Evolutionary conservation across 768 basidiomycete species (phyloP), one percentile per base, ranked within the genome.

Genomic region (Boletellus ananas): DNA sequence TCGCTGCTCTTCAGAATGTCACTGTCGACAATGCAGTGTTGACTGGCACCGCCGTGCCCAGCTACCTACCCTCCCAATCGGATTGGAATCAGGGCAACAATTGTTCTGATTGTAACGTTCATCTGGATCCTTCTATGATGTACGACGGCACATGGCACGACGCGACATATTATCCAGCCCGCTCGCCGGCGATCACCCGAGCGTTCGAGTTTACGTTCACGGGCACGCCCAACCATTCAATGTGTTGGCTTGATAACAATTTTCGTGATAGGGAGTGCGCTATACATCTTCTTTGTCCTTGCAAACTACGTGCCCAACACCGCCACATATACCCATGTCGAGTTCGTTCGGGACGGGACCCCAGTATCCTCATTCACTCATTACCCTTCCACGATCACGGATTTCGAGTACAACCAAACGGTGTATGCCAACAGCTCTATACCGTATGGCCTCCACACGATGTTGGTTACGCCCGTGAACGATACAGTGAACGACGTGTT

Each of bases 141-240:
- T 51, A 58, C 34, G 25, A 62, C 4, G 50, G 34, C 3, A 61
- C 60, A 36, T 61, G 60, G 60, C 60, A 61, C 14, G 59, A 55
- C 7, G 1, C 41, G 2, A 61, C 49, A 6, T 56, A 8, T n/a
- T 0, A 1, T 36, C 27, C 33, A 2, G 1, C 4, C 7, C 20
- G 14, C 2, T 18, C 8, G n/a, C 33, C n/a, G n/a, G n/a, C 8
- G 0, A 18, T 10, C 34, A 11, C 23, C 12, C 53, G 23, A 34
- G 13, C 10, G 3, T 35, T 62, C 11, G 11, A 52, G 3, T 47
- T 61, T 20, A 42, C 41, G 10, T 61, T 56, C 7, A 47, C 34
- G 27, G 60, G 60, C 47, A 31, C 5, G 56, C 23, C 14, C 7
- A 4, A 1, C 9, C 6, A 2, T 25, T 21, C n/a, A 1, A 9